A percentile compares a stretch with the other conserved stretches of the same genome.
Evolutionary conservation across 345 rosid genomes (phyloP).

Genomic region (Camelina neglecta): DNA sequence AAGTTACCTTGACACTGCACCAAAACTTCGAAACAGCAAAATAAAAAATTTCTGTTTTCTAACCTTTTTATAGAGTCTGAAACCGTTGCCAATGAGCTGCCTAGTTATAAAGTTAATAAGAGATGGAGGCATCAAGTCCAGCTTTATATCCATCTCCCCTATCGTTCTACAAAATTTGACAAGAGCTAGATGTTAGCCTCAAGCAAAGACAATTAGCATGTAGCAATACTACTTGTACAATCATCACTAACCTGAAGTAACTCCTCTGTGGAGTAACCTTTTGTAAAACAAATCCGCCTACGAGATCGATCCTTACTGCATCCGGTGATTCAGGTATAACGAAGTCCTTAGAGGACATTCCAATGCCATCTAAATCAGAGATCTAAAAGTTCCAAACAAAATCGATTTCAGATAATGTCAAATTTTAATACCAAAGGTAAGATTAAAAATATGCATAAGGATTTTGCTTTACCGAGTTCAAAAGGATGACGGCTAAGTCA

Average conservation of each 20-base stretch:
- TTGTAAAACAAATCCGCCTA: conserved; percentile 91
- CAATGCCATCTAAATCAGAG: conserved; percentile 64
- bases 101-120: conserved; percentile 88
- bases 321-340: conserved; percentile 70
- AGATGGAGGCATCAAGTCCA: conserved; percentile 88
- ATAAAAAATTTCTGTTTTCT: background rate
- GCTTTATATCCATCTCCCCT: conserved; percentile 79
- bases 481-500: conserved; percentile 61
- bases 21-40: background rate
- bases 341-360: conserved; percentile 55
- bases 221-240: background rate
- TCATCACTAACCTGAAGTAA: conserved; percentile 78
- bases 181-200: conserved; percentile 15
- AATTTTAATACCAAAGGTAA: background rate
- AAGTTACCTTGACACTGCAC: background rate
- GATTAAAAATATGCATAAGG: background rate
- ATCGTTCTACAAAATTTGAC: conserved; percentile 66
- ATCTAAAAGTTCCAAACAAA: conserved; percentile 54
- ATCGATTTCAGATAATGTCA: background rate
- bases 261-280: conserved; percentile 81
- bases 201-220: conserved; percentile 16
- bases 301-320: conserved; percentile 75
- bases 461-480: conserved; percentile 66
- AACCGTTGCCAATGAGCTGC: conserved; percentile 89
- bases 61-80: conserved; percentile 94